phyloP scores from a whole-genome alignment of 192 early-diverging fungal species.

The Backusella mclennaniae region DNA sequence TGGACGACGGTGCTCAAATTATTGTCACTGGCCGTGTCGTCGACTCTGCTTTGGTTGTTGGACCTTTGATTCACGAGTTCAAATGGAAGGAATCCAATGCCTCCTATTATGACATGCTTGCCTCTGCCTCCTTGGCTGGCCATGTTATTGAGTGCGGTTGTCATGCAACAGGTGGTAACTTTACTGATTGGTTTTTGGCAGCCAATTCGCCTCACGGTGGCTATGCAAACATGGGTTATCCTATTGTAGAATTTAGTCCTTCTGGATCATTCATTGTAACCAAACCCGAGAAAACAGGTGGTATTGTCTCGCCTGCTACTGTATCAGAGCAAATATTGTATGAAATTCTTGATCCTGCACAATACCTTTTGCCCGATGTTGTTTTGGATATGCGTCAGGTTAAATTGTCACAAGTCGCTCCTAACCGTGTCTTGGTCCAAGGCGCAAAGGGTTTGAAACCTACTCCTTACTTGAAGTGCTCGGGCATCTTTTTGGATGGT shows the following conservation, averaged over 20 bases:
- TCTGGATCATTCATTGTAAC: constrained; percentile 56
- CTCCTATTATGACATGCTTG: constrained; percentile 56
- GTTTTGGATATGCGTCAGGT: constrained; percentile 61
- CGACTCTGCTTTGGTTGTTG: constrained; percentile 63
- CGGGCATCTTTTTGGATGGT: constrained; percentile 59
- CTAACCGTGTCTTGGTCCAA: constrained; percentile 55
- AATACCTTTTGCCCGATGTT: constrained; percentile 65
- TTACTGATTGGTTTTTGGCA: constrained; percentile 63
- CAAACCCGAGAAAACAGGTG: constrained; percentile 62
- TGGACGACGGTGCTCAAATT: constrained; percentile 57
- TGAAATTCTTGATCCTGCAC: constrained; percentile 63
- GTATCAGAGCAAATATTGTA: constrained; percentile 67
- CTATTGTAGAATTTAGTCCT: constrained; percentile 56
- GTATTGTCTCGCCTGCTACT: constrained; percentile 54
- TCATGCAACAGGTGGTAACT: constrained; percentile 68
- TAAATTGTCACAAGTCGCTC: constrained; percentile 49
- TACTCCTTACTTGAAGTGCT: constrained; percentile 58
- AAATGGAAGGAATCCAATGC: constrained; percentile 39
- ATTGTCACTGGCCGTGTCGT: constrained; percentile 68
- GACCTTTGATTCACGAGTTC: constrained; percentile 61
- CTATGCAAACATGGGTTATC: constrained; percentile 67
- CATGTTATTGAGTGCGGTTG: constrained; percentile 71
- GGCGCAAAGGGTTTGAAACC: constrained; percentile 61
- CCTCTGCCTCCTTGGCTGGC: constrained; percentile 62
- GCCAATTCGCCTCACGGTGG: constrained; percentile 56